Conservation (phyloP, 495 filamentous ascomycete species). For the Podospora sp. region DNA sequence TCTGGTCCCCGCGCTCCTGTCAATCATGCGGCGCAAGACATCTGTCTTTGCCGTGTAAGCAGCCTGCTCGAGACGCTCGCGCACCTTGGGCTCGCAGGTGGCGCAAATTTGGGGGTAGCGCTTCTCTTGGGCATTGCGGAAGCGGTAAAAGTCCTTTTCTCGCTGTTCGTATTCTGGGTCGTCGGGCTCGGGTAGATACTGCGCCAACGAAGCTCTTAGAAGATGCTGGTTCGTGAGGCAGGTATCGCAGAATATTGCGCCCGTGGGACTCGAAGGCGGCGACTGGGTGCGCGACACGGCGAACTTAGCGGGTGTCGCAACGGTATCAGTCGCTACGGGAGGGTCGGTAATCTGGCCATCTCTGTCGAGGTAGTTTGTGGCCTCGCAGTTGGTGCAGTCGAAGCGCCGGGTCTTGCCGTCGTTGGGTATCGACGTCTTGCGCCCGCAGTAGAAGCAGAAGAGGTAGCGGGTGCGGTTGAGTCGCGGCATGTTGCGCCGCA, state of each 20-base stretch:
- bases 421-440: conserved; percentile 57
- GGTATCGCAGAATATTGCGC: conserved; percentile 67
- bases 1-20: conserved; percentile 55
- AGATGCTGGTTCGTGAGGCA: conserved; percentile 85
- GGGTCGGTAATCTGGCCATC: conserved; percentile 86
- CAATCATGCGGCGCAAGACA: conserved; percentile 70
- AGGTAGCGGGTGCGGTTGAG: conserved; percentile 43
- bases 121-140: conserved; percentile 66
- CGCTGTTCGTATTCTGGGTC: conserved; percentile 59
- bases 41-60: conserved; percentile 80
- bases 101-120: conserved; percentile 84
- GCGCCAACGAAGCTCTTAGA: conserved; percentile 64
- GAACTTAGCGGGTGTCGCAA: conserved; percentile 40
- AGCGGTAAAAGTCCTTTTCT: conserved; percentile 59
- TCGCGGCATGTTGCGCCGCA: conserved; percentile 33
- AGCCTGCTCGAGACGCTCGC: conserved; percentile 63
- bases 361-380: conserved; percentile 83
- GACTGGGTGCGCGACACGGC: conserved; percentile 41
- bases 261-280: conserved; percentile 36
- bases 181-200: conserved; percentile 70
- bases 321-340: conserved; percentile 56
- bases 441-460: conserved; percentile 77
- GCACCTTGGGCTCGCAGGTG: conserved; percentile 69
- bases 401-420: conserved; percentile 60
- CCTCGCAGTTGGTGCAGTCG: conserved; percentile 72